phyloP scores from a whole-genome alignment of 2,329 filamentous ascomycete species.

The Calonectria crousiana region DNA sequence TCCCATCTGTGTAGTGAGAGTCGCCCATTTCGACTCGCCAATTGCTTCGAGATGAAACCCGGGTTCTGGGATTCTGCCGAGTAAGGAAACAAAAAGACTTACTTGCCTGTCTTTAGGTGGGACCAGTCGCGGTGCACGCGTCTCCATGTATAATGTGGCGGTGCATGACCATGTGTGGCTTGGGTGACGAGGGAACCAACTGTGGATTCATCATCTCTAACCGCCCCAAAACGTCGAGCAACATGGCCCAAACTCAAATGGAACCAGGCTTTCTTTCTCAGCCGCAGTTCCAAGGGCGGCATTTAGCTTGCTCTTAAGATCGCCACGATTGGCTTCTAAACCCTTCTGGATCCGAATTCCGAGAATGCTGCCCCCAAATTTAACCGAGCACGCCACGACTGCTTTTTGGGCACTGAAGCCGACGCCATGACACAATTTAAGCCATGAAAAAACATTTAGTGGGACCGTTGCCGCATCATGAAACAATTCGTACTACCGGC shows the following conservation, averaged over 20 bases:
- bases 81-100: background rate
- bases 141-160: constrained; percentile 29
- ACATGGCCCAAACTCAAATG: background rate
- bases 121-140: constrained; percentile 36
- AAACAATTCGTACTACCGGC: background rate
- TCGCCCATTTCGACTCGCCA: constrained; percentile 39
- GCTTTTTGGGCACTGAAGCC: constrained; percentile 8
- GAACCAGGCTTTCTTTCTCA: background rate
- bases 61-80: background rate
- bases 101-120: background rate
- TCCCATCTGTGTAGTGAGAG: constrained; percentile 67
- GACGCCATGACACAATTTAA: constrained; percentile 23
- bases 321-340: constrained; percentile 1
- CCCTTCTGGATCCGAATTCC: background rate
- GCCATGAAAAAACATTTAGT: constrained; percentile 15
- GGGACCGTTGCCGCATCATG: constrained; percentile 4
- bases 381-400: background rate
- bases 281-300: background rate
- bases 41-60: constrained; percentile 31
- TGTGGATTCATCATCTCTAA: background rate
- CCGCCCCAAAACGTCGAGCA: background rate
- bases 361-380: background rate
- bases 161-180: constrained; percentile 19
- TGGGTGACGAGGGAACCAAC: background rate
- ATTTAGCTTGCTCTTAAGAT: background rate